Percentiles rank a stretch among this genome's conserved stretches.
Conservation (phyloP, 208 protist species). For the Wallacemonas sp. region DNA sequence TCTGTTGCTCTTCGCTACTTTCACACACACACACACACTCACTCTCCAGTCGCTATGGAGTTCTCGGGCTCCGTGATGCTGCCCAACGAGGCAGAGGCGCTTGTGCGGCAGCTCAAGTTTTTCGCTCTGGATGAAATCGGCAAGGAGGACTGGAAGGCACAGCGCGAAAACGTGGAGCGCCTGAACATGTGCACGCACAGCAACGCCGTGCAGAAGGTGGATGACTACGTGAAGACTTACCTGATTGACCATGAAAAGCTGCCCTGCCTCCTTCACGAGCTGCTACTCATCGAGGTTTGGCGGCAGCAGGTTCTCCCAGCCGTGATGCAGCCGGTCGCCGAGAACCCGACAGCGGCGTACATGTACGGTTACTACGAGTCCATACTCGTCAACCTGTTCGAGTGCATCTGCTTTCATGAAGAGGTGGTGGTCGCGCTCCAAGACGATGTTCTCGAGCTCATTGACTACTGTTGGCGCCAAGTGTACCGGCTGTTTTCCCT, state of each 20-base stretch:
- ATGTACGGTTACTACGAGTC: constrained; percentile 85
- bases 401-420: constrained; percentile 87
- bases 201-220: constrained; percentile 78
- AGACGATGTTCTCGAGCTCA: constrained; percentile 86
- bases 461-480: constrained; percentile 91
- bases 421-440: constrained; percentile 70
- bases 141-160: constrained; percentile 72
- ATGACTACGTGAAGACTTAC: constrained; percentile 85
- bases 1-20: too few relatives aligned
- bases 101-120: constrained; percentile 62
- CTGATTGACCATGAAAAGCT: constrained; percentile 82
- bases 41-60: constrained; percentile 48
- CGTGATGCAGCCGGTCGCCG: constrained; percentile 36
- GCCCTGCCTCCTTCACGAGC: constrained; percentile 70
- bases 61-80: constrained; percentile 54
- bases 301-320: constrained; percentile 69
- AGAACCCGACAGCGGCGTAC: constrained; percentile 75
- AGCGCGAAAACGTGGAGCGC: constrained; percentile 72
- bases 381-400: constrained; percentile 85
- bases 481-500: constrained; percentile 70
- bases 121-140: constrained; percentile 67
- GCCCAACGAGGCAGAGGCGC: constrained; percentile 63
- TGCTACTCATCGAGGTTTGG: constrained; percentile 87
- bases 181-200: constrained; percentile 92
- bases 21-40: constrained; percentile 4